These are phyloP conservation scores for Backusella parvicylindrica DNA, from an alignment of 192 early-diverging fungal species.

Conservation along the genomic window DNA sequence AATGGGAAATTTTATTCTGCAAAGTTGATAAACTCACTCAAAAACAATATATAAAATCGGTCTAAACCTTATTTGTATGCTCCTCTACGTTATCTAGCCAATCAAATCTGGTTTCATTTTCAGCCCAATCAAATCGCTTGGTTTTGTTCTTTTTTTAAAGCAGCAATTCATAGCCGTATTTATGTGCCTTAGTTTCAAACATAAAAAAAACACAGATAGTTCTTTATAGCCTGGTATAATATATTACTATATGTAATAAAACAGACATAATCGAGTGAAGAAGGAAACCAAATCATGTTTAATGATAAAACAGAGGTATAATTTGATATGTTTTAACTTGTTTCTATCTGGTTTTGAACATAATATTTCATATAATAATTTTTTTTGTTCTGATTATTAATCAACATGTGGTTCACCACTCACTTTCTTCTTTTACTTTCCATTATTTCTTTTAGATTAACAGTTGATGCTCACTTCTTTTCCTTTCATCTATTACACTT, in stretches of 20 bases:
- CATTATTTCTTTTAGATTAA: background rate
- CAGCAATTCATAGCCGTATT: background rate
- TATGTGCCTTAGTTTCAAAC: background rate
- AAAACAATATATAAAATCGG: background rate
- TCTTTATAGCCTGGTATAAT: background rate
- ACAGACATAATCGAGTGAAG: no score
- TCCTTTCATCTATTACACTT: background rate
- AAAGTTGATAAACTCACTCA: background rate
- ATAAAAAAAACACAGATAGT: background rate
- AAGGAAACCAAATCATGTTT: background rate
- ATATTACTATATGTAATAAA: no score
- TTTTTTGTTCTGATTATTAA: background rate
- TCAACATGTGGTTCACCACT: background rate
- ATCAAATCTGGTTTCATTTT: background rate
- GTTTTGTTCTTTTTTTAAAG: background rate
- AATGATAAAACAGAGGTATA: background rate
- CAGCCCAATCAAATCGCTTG: background rate
- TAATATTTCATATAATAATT: background rate
- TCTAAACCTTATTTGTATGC: background rate
- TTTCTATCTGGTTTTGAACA: slow-evolving; percentile 3
- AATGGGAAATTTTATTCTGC: background rate
- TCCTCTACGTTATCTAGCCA: background rate
- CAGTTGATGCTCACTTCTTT: background rate
- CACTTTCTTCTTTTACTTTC: background rate
- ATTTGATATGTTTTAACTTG: background rate